Conservation (phyloP, 2,329 filamentous ascomycete genomes). For the Cladophialophora yegresii region DNA sequence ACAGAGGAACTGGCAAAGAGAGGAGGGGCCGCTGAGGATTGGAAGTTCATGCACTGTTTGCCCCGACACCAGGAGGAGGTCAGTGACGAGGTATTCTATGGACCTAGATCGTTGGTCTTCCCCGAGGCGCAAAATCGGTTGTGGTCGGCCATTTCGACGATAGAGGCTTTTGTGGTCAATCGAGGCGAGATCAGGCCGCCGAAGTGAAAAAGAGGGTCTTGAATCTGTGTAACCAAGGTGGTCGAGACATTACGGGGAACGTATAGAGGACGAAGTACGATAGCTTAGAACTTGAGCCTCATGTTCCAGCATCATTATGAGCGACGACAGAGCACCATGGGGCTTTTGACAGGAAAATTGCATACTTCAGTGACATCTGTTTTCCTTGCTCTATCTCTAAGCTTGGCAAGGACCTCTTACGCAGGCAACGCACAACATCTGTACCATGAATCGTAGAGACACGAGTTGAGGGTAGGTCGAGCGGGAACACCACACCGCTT, state of each 20-base stretch:
- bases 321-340: background rate
- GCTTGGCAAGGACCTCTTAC: background rate
- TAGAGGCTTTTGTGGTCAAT: slow-evolving; percentile 93
- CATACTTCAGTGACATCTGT: background rate
- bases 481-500: no score
- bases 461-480: no score
- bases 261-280: background rate
- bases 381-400: background rate
- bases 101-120: slow-evolving; percentile 81
- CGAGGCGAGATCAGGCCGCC: slow-evolving; percentile 68
- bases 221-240: background rate
- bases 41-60: slow-evolving; percentile 99
- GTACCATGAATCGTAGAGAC: no score
- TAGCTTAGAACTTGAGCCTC: background rate
- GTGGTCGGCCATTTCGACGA: slow-evolving; percentile 82
- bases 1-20: slow-evolving; percentile 79
- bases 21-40: slow-evolving; percentile 81
- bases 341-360: background rate
- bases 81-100: slow-evolving; percentile 91
- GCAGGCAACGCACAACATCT: no score
- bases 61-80: slow-evolving; percentile 93
- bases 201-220: background rate
- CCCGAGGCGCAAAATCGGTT: slow-evolving; percentile 91
- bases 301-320: background rate
- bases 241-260: background rate